Conservation (phyloP, 2,329 filamentous ascomycete species). For the Fusarium devonianum region DNA sequence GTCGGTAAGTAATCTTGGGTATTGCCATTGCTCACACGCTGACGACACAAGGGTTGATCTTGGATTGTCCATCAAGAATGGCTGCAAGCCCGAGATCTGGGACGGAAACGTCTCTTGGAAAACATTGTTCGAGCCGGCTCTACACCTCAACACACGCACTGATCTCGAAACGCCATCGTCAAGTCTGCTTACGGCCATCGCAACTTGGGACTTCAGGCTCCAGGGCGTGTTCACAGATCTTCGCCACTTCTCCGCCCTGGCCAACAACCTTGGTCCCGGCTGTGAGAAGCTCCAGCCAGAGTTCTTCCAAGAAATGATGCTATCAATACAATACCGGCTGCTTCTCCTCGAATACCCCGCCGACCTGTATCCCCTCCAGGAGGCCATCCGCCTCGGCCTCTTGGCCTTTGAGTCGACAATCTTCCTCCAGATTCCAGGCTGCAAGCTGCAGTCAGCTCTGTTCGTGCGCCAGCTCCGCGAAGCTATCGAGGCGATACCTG, state of each 20-base stretch:
- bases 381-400: constrained; percentile 41
- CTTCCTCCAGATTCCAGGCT: constrained; percentile 35
- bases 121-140: constrained; percentile 12
- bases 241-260: constrained; percentile 40
- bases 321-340: constrained; percentile 44
- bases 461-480: constrained; percentile 20
- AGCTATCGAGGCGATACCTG: constrained; percentile 17
- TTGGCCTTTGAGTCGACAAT: constrained; percentile 42
- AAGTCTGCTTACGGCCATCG: constrained; percentile 15
- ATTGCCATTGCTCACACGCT: background rate
- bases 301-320: constrained; percentile 42
- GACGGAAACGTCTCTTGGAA: constrained; percentile 30
- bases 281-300: constrained; percentile 38
- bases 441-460: constrained; percentile 23
- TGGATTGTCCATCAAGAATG: constrained; percentile 38
- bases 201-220: constrained; percentile 35
- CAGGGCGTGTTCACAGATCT: constrained; percentile 42
- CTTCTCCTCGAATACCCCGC: constrained; percentile 34
- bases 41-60: constrained; percentile 36
- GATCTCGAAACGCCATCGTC: background rate
- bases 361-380: constrained; percentile 20
- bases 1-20: constrained; percentile 29
- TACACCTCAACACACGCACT: constrained; percentile 3
- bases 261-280: constrained; percentile 32
- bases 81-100: constrained; percentile 37